Evolutionary conservation across 2,329 filamentous ascomycete genomes (phyloP), one percentile per base, ranked within the genome.

Genomic region (Fusarium musae): DNA sequence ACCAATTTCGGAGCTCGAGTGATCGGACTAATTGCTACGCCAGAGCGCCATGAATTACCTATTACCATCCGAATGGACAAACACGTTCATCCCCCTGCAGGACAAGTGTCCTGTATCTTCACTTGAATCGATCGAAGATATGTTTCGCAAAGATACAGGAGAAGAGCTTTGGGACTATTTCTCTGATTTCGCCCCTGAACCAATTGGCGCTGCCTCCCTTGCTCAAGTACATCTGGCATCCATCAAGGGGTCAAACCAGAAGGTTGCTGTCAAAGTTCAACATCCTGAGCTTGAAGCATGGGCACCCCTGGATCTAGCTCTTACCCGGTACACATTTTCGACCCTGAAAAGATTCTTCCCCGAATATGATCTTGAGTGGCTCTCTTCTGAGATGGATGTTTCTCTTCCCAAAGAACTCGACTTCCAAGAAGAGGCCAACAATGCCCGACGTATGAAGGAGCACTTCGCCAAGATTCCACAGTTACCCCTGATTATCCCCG

Each of bases 291-390:
- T 99, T 62, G 93, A 95, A 70, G 93, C 97, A 82, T 99, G 95
- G 94, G 93, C 94, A 21, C 93, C 91, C 32, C 86, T 99, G 16
- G 96, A 99, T 81, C 87, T 98, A 74, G 90, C 92, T 5, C 86
- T 99, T 69, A 99, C 96, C 9, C 86, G 89, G 42, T 97, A 96
- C 78, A 97, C 95, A 0, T 99, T 99, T 82, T 91, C 92, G 16
- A 96, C 92, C 1, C 85, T 99, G 68, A 97, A 97, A 83, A 89
- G 90, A 66, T 98, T 96, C 86, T 99, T 99, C 79, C 97, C 97
- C 5, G 95, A 98, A 77, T 99, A 99, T 82, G 96, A 99, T 81
- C 87, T 99, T 34, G 95, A 97, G 79, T 99, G 96, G 96, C 86
- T 99, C 15, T 95, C 94, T 2, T 91, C 92, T 12, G 96, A 99